Evolutionary conservation across 2,329 filamentous ascomycete genomes (phyloP).

Genomic region (Diplodia seriata): DNA sequence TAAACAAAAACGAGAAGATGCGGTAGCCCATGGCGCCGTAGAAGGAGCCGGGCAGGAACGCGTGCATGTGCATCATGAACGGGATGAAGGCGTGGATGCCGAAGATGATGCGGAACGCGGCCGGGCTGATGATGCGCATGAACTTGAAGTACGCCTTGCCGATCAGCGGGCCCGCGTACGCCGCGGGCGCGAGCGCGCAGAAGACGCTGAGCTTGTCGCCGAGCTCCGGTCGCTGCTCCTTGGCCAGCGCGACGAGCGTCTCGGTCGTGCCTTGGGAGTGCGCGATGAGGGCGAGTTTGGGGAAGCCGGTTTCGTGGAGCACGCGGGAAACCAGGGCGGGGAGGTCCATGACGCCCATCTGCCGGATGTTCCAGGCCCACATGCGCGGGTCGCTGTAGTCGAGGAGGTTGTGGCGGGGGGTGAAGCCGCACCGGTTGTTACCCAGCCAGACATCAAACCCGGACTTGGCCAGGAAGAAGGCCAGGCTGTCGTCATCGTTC

Average conservation of each 20-base stretch:
- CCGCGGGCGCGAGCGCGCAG: slow-evolving; percentile 88
- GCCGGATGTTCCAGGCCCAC: slow-evolving; percentile 94
- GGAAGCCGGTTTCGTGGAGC: slow-evolving; percentile 80
- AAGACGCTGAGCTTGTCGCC: slow-evolving; percentile 86
- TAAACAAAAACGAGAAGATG: slow-evolving; percentile 88
- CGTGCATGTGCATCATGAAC: slow-evolving; percentile 87
- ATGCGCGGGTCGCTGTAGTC: slow-evolving; percentile 80
- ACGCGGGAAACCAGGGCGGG: slow-evolving; percentile 81
- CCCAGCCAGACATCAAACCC: slow-evolving; percentile 96
- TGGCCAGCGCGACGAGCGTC: slow-evolving; percentile 84
- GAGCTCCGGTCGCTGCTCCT: slow-evolving; percentile 85
- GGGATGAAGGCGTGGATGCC: slow-evolving; percentile 94
- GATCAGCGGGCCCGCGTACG: slow-evolving; percentile 85
- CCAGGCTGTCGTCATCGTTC: slow-evolving; percentile 87
- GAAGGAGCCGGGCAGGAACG: slow-evolving; percentile 66
- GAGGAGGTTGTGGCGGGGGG: slow-evolving; percentile 76
- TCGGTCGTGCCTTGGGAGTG: slow-evolving; percentile 94
- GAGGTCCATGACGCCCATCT: slow-evolving; percentile 87
- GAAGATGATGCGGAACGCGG: slow-evolving; percentile 80
- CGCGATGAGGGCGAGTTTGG: slow-evolving; percentile 80
- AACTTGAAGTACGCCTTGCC: slow-evolving; percentile 91
- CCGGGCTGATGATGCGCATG: slow-evolving; percentile 79
- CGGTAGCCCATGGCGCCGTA: slow-evolving; percentile 87
- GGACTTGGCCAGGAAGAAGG: slow-evolving; percentile 89
- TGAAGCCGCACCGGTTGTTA: slow-evolving; percentile 88